phyloP scores from a whole-genome alignment of 2,329 filamentous ascomycete species.

The Penicillium concentricum region DNA sequence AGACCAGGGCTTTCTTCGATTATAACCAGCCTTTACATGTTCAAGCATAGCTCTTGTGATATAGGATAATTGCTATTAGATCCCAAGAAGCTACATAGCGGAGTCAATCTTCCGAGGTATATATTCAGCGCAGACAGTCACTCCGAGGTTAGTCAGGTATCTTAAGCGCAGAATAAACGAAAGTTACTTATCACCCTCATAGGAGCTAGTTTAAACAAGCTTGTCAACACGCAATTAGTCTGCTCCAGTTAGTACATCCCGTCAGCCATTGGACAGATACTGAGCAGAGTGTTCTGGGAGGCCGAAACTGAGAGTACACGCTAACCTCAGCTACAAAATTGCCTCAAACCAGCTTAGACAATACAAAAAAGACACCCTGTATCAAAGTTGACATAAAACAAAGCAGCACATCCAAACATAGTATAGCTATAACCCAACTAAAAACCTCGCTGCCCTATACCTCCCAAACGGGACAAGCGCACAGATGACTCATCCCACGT shows the following conservation, averaged over 20 bases:
- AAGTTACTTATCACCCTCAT: not conserved
- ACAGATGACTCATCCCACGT: constrained; percentile 14
- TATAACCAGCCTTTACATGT: not conserved
- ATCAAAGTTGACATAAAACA: not conserved
- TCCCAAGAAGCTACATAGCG: too few species aligned
- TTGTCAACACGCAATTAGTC: not conserved
- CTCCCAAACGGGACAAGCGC: constrained; percentile 7
- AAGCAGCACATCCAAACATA: not conserved
- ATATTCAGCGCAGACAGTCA: not conserved
- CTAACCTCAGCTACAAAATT: too few species aligned
- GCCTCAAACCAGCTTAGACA: not conserved
- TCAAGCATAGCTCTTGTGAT: not conserved
- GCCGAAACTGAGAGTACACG: not conserved
- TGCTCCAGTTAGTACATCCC: not conserved
- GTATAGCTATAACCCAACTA: not conserved
- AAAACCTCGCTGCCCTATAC: not conserved
- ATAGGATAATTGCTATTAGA: not conserved
- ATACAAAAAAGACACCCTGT: not conserved
- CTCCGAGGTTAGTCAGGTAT: not conserved
- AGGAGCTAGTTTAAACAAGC: not conserved
- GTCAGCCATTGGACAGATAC: too few species aligned
- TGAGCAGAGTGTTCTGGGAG: not conserved
- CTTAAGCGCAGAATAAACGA: too few species aligned
- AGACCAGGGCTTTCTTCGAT: not conserved
- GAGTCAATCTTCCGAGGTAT: not conserved